phyloP scores from a whole-genome alignment of 148 eudicot species.

The Heliosperma pusillum region DNA sequence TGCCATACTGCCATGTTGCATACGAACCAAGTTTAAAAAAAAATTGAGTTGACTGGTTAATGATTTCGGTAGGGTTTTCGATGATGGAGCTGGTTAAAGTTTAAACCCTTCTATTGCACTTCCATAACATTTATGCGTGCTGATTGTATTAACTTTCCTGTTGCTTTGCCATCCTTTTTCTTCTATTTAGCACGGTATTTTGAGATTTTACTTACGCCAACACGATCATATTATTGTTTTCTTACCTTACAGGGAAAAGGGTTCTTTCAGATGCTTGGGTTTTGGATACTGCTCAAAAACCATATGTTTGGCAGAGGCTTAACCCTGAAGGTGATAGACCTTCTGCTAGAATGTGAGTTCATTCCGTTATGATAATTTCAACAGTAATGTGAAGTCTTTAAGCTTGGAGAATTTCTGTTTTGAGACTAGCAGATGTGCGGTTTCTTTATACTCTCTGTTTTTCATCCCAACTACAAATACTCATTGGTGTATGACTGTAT shows the following conservation, averaged over 20 bases:
- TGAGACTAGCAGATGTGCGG: not conserved
- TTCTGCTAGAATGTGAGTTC: constrained; percentile 96
- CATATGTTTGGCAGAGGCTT: constrained; percentile 87
- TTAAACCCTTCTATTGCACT: not conserved
- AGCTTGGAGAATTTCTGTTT: not conserved
- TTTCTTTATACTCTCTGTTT: not conserved
- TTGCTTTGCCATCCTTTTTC: constrained; percentile 4
- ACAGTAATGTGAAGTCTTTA: not conserved
- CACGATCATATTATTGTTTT: constrained; percentile 5
- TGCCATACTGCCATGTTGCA: too few species aligned
- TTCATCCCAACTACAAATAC: constrained; percentile 6
- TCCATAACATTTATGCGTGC: not conserved
- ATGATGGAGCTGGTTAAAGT: not conserved
- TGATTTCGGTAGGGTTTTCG: not conserved
- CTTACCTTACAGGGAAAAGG: constrained; percentile 65
- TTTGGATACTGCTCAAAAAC: constrained; percentile 96
- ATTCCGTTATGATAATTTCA: constrained; percentile 14
- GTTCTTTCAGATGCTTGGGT: constrained; percentile 93
- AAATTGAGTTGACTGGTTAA: not conserved
- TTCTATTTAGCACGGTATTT: not conserved
- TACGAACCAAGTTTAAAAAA: too few species aligned
- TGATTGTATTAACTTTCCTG: not conserved
- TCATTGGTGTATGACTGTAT: not conserved
- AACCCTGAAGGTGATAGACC: constrained; percentile 97
- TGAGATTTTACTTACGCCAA: constrained; percentile 1